Evolutionary conservation across 2,329 filamentous ascomycete genomes (phyloP).

Genomic region (Xylariaceae sp.): DNA sequence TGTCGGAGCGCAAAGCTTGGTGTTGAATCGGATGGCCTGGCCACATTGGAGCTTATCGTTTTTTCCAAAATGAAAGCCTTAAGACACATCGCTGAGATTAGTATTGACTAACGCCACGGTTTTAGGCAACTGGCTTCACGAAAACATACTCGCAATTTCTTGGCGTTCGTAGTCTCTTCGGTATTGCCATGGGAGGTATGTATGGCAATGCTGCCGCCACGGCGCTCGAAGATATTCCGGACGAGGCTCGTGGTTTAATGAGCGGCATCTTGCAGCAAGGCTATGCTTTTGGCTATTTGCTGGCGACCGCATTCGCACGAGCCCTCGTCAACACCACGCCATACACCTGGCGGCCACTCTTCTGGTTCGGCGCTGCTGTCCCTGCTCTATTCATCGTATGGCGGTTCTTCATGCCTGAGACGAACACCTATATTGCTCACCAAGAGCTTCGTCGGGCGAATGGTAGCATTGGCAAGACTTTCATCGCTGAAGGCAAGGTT

Average conservation of each 20-base stretch:
- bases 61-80: background rate
- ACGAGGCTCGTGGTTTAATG: conserved; percentile 68
- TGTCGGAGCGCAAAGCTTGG: too few relatives aligned
- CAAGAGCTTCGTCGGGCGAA: conserved; percentile 57
- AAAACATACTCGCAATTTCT: conserved; percentile 69
- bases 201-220: conserved; percentile 79
- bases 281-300: conserved; percentile 65
- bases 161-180: conserved; percentile 72
- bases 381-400: conserved; percentile 78
- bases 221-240: conserved; percentile 71
- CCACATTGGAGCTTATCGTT: too few relatives aligned
- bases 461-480: conserved; percentile 61
- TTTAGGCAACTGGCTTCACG: conserved; percentile 63
- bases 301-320: conserved; percentile 56
- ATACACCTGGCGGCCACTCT: conserved; percentile 80
- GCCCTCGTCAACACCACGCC: conserved; percentile 73
- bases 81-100: background rate
- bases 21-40: too few relatives aligned
- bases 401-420: conserved; percentile 77
- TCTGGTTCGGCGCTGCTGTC: conserved; percentile 83
- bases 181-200: conserved; percentile 77
- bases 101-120: conserved; percentile 3
- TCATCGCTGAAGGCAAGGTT: conserved; percentile 73
- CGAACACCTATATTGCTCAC: conserved; percentile 67
- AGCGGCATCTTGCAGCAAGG: conserved; percentile 75